Percentiles rank a stretch among this genome's conserved stretches.
Evolutionary conservation across 2,329 filamentous ascomycete genomes (phyloP).

Genomic region (Trichoderma sp.): DNA sequence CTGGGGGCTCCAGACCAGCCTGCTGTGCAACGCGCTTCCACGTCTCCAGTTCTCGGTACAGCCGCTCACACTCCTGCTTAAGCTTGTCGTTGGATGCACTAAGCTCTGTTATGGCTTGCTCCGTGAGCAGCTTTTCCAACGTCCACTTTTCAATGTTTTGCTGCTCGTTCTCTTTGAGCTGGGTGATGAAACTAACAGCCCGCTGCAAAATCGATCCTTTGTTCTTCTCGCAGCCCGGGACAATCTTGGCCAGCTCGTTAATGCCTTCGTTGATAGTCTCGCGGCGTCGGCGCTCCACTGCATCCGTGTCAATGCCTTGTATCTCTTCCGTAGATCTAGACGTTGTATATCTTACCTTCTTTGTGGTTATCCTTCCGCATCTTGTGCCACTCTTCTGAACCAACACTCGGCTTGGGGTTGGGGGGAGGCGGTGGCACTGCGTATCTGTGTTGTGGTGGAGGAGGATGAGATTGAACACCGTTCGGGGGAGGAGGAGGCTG

Average conservation of each 20-base stretch:
- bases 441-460: constrained; percentile 32
- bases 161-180: constrained; percentile 89
- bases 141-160: constrained; percentile 96
- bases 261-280: constrained; percentile 99
- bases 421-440: constrained; percentile 42
- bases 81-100: constrained; percentile 84
- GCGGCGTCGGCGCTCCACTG: constrained; percentile 91
- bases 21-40: constrained; percentile 71
- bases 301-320: background rate
- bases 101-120: constrained; percentile 85
- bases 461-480: constrained; percentile 33
- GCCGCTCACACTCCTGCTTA: constrained; percentile 73
- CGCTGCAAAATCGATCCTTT: constrained; percentile 95
- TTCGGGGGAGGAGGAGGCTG: constrained; percentile 39
- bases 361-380: constrained; percentile 97
- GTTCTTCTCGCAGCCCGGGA: constrained; percentile 97
- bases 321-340: background rate
- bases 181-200: constrained; percentile 89
- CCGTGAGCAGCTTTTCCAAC: constrained; percentile 82
- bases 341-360: constrained; percentile 64
- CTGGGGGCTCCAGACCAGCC: constrained; percentile 48
- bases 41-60: constrained; percentile 73
- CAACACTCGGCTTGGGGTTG: constrained; percentile 77
- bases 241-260: constrained; percentile 95
- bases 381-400: constrained; percentile 97